phyloP scores from a whole-genome alignment of 2,329 filamentous ascomycete genomes.

The Botryotinia calthae region DNA sequence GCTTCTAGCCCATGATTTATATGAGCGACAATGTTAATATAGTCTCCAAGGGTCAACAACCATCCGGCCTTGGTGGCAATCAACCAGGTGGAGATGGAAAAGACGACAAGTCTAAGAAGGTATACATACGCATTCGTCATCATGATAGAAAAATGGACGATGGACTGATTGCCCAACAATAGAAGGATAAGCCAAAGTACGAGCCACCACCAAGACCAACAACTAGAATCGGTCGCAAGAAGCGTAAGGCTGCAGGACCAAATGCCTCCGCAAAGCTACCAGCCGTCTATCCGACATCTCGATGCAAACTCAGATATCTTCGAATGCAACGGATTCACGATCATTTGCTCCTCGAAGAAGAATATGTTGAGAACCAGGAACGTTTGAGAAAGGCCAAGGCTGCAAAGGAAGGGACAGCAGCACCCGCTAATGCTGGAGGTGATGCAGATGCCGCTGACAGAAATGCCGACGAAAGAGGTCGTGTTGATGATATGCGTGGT shows the following conservation, averaged over 20 bases:
- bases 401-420: slow-evolving; percentile 63
- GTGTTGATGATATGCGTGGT: slow-evolving; percentile 97
- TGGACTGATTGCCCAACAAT: slow-evolving; percentile 31
- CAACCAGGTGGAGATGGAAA: slow-evolving; percentile 71
- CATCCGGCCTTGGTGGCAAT: slow-evolving; percentile 38
- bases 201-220: slow-evolving; percentile 96
- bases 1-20: slow-evolving; percentile 21
- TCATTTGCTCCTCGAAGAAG: slow-evolving; percentile 92
- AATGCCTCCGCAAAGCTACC: slow-evolving; percentile 95
- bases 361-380: slow-evolving; percentile 99
- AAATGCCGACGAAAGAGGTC: slow-evolving; percentile 89
- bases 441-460: slow-evolving; percentile 77
- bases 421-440: slow-evolving; percentile 52
- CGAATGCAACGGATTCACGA: slow-evolving; percentile 99
- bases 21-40: slow-evolving; percentile 27
- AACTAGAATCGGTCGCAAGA: slow-evolving; percentile 95
- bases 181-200: slow-evolving; percentile 99
- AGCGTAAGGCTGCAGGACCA: slow-evolving; percentile 91
- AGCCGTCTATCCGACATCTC: slow-evolving; percentile 87
- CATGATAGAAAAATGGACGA: not conserved
- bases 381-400: slow-evolving; percentile 88
- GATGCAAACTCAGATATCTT: slow-evolving; percentile 95
- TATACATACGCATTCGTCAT: slow-evolving; percentile 39
- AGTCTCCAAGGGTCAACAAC: slow-evolving; percentile 44
- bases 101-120: slow-evolving; percentile 93